Evolutionary conservation across 1,139 yeast genomes (phyloP).

Genomic region (Hansenula anomala): DNA sequence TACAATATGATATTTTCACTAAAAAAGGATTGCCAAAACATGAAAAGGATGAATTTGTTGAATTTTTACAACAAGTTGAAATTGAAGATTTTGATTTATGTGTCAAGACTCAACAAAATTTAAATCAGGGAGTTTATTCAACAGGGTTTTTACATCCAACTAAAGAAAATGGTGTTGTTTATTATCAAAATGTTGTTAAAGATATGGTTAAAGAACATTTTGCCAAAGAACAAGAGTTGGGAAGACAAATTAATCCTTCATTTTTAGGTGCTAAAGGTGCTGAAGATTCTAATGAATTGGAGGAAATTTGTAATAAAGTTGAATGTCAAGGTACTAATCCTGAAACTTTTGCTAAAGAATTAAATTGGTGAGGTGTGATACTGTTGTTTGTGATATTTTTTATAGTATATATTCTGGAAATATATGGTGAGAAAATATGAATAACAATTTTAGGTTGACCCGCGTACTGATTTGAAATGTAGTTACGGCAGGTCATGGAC

Average conservation of each 20-base stretch:
- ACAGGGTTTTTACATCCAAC: conserved; percentile 56
- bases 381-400: conserved; percentile 17
- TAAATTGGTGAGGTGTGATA: conserved; percentile 15
- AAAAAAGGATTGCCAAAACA: conserved; percentile 51
- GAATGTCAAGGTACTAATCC: conserved; percentile 42
- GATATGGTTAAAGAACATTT: conserved; percentile 56
- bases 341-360: conserved; percentile 21
- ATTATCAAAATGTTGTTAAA: conserved; percentile 50
- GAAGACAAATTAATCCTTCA: conserved; percentile 48
- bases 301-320: conserved; percentile 41
- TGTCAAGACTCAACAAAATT: conserved; percentile 52
- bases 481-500: too few relatives aligned
- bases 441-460: too few relatives aligned
- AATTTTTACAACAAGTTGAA: conserved; percentile 56
- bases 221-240: conserved; percentile 38
- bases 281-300: conserved; percentile 43
- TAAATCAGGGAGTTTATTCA: conserved; percentile 53
- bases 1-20: conserved; percentile 57
- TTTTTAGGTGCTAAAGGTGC: conserved; percentile 35
- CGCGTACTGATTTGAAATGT: too few relatives aligned
- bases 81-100: conserved; percentile 56
- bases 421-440: too few relatives aligned
- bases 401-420: background rate
- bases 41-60: conserved; percentile 55
- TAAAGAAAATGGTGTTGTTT: conserved; percentile 54